A percentile compares a stretch with the other conserved stretches of the same genome.
Evolutionary conservation across 2,329 filamentous ascomycete species (phyloP).

Genomic region (Cladorrhinum sp.): DNA sequence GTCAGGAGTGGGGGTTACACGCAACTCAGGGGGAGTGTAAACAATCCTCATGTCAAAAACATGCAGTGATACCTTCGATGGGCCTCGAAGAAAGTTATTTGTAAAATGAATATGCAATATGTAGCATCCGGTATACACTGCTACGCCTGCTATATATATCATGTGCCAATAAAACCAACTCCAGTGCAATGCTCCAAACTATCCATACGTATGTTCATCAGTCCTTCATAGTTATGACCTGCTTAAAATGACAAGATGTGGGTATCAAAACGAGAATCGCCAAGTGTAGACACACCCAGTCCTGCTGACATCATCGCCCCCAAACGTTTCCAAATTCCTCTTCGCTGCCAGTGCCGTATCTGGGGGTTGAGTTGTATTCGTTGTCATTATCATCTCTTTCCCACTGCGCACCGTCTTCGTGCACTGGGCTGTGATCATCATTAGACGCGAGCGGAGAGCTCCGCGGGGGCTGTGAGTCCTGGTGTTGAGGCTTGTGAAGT

Average conservation of each 20-base stretch:
- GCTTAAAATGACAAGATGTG: neutral
- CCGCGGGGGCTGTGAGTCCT: neutral
- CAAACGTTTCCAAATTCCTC: conserved; percentile 29
- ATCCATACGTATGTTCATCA: neutral
- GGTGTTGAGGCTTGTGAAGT: conserved; percentile 23
- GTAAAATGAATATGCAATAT: neutral
- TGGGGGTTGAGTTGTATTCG: conserved; percentile 6
- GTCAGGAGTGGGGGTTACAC: neutral
- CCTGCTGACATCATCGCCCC: conserved; percentile 19
- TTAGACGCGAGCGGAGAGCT: neutral
- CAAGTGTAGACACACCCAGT: conserved; percentile 4
- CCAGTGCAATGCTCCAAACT: conserved; percentile 2
- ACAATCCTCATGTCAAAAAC: neutral
- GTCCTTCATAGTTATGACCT: neutral
- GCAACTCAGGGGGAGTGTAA: neutral
- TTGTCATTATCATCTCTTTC: conserved; percentile 7
- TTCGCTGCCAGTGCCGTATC: conserved; percentile 22
- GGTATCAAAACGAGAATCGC: conserved; percentile 2
- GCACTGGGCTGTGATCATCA: conserved; percentile 4
- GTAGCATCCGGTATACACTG: neutral
- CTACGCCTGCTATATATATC: neutral
- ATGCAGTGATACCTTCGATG: neutral
- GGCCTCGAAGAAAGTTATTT: neutral
- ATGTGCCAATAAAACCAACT: neutral
- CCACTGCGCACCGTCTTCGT: conserved; percentile 17